Conservation (phyloP, 2,329 filamentous ascomycete species). For the Diaporthe eres region DNA sequence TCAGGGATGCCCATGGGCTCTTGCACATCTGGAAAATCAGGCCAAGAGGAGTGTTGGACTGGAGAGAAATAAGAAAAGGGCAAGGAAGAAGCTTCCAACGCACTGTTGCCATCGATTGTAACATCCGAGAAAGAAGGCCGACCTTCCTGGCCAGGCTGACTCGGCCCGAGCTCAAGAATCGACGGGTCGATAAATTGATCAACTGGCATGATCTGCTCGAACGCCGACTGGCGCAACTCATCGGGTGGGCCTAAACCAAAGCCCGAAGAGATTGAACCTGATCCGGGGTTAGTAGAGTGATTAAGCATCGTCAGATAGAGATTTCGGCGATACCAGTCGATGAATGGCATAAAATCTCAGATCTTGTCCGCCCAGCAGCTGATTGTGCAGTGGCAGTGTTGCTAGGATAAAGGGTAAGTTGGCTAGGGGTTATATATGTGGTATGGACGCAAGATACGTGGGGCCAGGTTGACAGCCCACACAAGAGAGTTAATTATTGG, state of each 20-base stretch:
- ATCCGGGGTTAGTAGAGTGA: too few relatives aligned
- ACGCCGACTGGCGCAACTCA: background rate
- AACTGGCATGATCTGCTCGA: background rate
- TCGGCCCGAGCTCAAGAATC: background rate
- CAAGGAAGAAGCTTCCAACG: background rate
- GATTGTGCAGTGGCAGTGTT: too few relatives aligned
- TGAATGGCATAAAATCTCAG: background rate
- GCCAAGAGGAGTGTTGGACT: background rate
- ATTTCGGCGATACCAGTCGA: background rate
- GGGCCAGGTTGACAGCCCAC: background rate
- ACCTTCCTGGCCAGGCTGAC: background rate
- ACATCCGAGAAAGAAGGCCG: background rate
- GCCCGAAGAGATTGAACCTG: background rate
- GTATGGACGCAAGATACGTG: too few relatives aligned
- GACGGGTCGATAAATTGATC: background rate
- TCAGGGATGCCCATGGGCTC: background rate
- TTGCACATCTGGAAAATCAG: background rate
- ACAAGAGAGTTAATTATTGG: too few relatives aligned
- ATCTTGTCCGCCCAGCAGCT: background rate
- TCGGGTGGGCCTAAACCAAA: background rate
- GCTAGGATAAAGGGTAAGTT: too few relatives aligned
- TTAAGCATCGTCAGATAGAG: too few relatives aligned
- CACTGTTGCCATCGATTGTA: background rate
- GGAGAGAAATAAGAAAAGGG: background rate
- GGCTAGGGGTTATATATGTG: background rate